A percentile compares a stretch with the other conserved stretches of the same genome.
phyloP scores from a whole-genome alignment of 345 rosid species.

The Orychophragmus violaceus region DNA sequence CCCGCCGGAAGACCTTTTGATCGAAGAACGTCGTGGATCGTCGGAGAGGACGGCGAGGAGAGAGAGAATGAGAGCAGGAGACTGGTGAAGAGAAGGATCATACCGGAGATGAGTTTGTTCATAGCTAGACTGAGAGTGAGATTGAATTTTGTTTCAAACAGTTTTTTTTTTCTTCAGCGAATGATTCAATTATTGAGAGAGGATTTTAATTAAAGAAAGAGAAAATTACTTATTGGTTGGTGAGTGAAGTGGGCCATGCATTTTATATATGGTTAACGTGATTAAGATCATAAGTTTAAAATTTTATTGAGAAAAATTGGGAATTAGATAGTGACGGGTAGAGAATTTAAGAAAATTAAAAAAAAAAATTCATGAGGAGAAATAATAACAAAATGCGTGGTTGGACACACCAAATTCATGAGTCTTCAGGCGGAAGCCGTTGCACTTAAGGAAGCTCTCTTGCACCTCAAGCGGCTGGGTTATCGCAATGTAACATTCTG shows the following conservation, averaged over 20 bases:
- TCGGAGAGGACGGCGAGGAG: constrained; percentile 9
- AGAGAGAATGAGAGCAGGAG: constrained; percentile 1
- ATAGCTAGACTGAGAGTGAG: constrained; percentile 13
- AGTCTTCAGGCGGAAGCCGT: too few species aligned
- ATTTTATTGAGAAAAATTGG: not conserved
- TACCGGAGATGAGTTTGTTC: constrained; percentile 1
- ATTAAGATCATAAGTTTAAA: not conserved
- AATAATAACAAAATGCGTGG: constrained; percentile 8
- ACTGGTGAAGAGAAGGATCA: constrained; percentile 13
- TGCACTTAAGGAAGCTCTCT: too few species aligned
- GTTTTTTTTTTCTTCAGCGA: constrained; percentile 9
- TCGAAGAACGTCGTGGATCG: constrained; percentile 72
- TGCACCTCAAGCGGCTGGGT: too few species aligned
- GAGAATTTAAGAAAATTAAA: not conserved
- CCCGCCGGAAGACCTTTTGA: constrained; percentile 83
- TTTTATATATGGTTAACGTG: constrained; percentile 10
- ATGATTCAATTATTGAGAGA: constrained; percentile 27
- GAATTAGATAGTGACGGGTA: not conserved
- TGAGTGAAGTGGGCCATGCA: constrained; percentile 20
- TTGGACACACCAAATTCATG: constrained; percentile 10
- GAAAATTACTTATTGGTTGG: constrained; percentile 33
- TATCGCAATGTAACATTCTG: too few species aligned
- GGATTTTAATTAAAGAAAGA: constrained; percentile 19
- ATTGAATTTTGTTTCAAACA: not conserved
- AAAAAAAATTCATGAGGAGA: not conserved